These are phyloP conservation scores for Harringtonia lauricola DNA, from an alignment of 2,329 filamentous ascomycete genomes.

Conservation along the genomic window DNA sequence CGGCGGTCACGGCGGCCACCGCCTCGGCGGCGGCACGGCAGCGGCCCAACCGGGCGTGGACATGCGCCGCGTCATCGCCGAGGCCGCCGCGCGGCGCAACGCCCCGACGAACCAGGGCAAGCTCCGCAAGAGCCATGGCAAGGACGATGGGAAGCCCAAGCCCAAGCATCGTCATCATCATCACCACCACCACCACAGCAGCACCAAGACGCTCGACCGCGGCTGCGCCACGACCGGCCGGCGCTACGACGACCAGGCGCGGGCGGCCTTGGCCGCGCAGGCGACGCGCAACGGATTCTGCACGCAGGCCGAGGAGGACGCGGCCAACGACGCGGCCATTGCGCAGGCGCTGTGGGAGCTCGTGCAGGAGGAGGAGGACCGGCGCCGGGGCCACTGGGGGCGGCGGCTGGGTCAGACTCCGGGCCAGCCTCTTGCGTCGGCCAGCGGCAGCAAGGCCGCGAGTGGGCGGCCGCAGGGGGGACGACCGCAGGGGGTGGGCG, in stretches of 20 bases:
- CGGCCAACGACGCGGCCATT: constrained; percentile 80
- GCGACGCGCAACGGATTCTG: constrained; percentile 59
- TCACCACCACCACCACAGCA: background rate
- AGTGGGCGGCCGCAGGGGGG: no score
- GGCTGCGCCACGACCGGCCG: constrained; percentile 61
- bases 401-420: no score
- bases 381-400: constrained; percentile 45
- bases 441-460: no score
- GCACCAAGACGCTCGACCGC: constrained; percentile 26
- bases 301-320: constrained; percentile 78
- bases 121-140: no score
- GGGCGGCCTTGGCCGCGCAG: constrained; percentile 8
- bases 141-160: no score
- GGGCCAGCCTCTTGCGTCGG: no score
- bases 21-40: constrained; percentile 48
- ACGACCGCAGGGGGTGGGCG: no score
- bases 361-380: constrained; percentile 64
- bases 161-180: no score
- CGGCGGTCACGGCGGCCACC: constrained; percentile 54
- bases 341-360: constrained; percentile 78
- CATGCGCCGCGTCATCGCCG: constrained; percentile 60
- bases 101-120: background rate
- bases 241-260: constrained; percentile 8
- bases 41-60: constrained; percentile 41
- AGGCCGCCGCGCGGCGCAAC: constrained; percentile 58